These are phyloP conservation scores for Boehmeria nivea DNA, from an alignment of 306 rosid species.

Conservation along the genomic window DNA sequence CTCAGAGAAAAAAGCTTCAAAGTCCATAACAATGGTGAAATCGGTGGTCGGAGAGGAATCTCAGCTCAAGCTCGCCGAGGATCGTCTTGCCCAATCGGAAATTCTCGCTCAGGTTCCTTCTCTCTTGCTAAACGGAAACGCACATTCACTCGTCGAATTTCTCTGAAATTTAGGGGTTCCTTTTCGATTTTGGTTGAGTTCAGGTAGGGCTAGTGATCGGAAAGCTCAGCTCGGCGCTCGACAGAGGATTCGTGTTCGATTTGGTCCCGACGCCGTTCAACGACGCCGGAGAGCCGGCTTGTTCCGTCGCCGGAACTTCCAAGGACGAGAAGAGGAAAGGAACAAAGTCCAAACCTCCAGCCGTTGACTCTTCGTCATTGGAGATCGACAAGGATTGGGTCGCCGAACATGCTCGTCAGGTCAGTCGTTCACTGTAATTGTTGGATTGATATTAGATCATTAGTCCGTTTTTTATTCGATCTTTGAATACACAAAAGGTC, in stretches of 20 bases:
- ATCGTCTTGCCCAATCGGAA: conserved; percentile 60
- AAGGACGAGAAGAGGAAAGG: conserved; percentile 59
- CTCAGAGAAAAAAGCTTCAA: background rate
- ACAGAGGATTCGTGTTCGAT: conserved; percentile 75
- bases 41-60: conserved; percentile 79
- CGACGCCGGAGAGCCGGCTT: conserved; percentile 63
- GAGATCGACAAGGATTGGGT: conserved; percentile 77
- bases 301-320: conserved; percentile 40
- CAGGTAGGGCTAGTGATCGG: conserved; percentile 86
- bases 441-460: background rate
- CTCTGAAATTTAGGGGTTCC: conserved; percentile 4
- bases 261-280: conserved; percentile 69
- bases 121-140: conserved; percentile 1
- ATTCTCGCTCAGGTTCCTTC: conserved; percentile 47
- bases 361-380: conserved; percentile 52
- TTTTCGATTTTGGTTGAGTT: conserved; percentile 7
- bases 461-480: background rate
- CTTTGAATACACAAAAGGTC: background rate
- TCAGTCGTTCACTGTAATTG: conserved; percentile 12
- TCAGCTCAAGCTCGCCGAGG: conserved; percentile 57
- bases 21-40: conserved; percentile 59
- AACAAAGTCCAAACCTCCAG: conserved; percentile 51
- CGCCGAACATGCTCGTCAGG: conserved; percentile 93
- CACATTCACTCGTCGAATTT: background rate
- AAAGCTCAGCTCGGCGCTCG: conserved; percentile 56